Percentiles rank a stretch among this genome's conserved stretches.
Evolutionary conservation across 2,329 filamentous ascomycete species (phyloP).

Genomic region (Orbilia quercus): DNA sequence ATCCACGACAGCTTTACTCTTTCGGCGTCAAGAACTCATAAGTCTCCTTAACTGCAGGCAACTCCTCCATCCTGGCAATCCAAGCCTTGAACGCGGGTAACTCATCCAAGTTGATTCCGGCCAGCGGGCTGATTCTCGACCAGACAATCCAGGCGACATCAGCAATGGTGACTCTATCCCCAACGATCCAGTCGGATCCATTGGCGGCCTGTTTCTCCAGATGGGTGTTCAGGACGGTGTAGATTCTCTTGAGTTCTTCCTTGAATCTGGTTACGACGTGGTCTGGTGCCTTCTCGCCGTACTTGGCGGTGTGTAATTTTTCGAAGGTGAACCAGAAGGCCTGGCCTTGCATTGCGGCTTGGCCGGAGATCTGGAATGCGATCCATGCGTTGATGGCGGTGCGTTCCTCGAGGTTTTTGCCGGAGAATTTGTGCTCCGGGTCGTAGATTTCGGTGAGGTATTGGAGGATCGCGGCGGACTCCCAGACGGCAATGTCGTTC

Average conservation of each 20-base stretch:
- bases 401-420: constrained; percentile 61
- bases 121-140: background rate
- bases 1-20: background rate
- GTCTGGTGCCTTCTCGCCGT: constrained; percentile 32
- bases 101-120: constrained; percentile 20
- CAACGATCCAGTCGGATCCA: constrained; percentile 38
- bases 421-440: constrained; percentile 61
- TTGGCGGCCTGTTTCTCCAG: constrained; percentile 58
- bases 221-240: constrained; percentile 60
- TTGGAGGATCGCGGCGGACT: constrained; percentile 67
- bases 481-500: constrained; percentile 66
- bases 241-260: constrained; percentile 58
- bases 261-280: constrained; percentile 56
- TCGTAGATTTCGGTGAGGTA: constrained; percentile 67
- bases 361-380: constrained; percentile 66
- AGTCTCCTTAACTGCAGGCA: constrained; percentile 33
- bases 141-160: constrained; percentile 39
- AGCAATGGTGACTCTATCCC: constrained; percentile 42
- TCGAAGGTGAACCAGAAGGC: constrained; percentile 56
- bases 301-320: constrained; percentile 32
- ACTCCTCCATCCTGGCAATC: constrained; percentile 23
- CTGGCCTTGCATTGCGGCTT: constrained; percentile 67
- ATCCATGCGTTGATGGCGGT: constrained; percentile 61
- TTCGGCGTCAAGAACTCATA: constrained; percentile 11
- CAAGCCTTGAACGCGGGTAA: constrained; percentile 32